A percentile compares a stretch with the other conserved stretches of the same genome.
phyloP scores from a whole-genome alignment of 768 basidiomycete species.

The Megacollybia marginata region DNA sequence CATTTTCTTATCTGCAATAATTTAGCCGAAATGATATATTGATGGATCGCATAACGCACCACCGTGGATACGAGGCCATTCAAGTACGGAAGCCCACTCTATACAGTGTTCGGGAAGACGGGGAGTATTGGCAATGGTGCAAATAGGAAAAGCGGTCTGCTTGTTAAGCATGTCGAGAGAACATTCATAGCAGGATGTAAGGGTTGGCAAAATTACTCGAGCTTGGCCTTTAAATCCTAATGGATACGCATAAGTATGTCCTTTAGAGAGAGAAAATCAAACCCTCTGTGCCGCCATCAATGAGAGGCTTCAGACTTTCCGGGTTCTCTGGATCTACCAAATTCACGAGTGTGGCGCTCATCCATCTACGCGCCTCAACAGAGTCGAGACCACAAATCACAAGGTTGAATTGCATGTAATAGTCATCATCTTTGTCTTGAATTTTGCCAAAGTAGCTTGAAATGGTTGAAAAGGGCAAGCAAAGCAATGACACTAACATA shows the following conservation, averaged over 20 bases:
- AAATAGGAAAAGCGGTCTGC: constrained; percentile 94
- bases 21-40: not conserved
- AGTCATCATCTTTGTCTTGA: constrained; percentile 92
- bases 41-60: constrained; percentile 37
- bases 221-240: constrained; percentile 98
- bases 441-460: constrained; percentile 92
- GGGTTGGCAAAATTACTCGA: constrained; percentile 89
- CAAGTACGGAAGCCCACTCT: constrained; percentile 97
- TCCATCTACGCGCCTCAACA: constrained; percentile 96
- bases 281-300: constrained; percentile 99
- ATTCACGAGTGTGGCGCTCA: constrained; percentile 94
- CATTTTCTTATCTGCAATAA: constrained; percentile 75
- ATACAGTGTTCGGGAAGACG: constrained; percentile 98
- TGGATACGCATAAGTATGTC: not conserved
- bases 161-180: constrained; percentile 98
- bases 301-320: constrained; percentile 91
- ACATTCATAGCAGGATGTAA: constrained; percentile 97
- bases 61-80: constrained; percentile 93
- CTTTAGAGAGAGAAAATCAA: not conserved
- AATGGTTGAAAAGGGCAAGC: constrained; percentile 2
- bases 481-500: constrained; percentile 34
- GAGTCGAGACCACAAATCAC: constrained; percentile 97
- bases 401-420: constrained; percentile 95
- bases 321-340: constrained; percentile 90
- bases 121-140: constrained; percentile 98